These are phyloP conservation scores for Galerina sulciceps DNA, from an alignment of 768 basidiomycete genomes.

Conservation along the genomic window DNA sequence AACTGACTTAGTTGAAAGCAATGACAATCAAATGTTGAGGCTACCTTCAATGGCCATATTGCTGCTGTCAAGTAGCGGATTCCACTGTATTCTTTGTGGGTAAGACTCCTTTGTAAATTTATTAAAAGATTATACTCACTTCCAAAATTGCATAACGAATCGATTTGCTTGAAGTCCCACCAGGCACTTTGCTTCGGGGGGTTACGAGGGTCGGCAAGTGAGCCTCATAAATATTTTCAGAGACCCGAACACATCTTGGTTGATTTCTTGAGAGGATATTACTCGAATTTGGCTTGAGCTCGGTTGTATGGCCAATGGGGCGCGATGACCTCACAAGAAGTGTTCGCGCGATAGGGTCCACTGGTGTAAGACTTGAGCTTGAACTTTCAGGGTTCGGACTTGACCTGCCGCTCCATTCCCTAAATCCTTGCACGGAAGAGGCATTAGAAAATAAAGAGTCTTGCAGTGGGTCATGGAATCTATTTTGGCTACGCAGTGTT, in stretches of 20 bases:
- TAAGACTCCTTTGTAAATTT: conserved; percentile 12
- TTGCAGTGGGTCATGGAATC: conserved; percentile 91
- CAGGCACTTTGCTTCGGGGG: conserved; percentile 67
- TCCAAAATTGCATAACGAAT: conserved; percentile 88
- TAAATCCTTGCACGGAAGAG: conserved; percentile 76
- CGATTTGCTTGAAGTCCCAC: conserved; percentile 64
- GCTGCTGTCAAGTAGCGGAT: conserved; percentile 85
- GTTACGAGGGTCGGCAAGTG: conserved; percentile 79
- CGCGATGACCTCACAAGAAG: conserved; percentile 70
- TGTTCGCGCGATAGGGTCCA: conserved; percentile 30
- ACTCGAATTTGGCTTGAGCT: conserved; percentile 35
- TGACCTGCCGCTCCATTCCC: conserved; percentile 74
- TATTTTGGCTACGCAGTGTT: conserved; percentile 77
- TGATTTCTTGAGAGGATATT: conserved; percentile 25
- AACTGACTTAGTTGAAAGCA: conserved; percentile 3
- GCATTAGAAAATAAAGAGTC: conserved; percentile 87
- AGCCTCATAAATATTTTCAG: conserved; percentile 73
- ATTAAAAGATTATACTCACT: conserved; percentile 41
- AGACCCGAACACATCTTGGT: conserved; percentile 50
- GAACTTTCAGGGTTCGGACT: conserved; percentile 50
- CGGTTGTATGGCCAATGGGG: conserved; percentile 56
- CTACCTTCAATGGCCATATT: conserved; percentile 84
- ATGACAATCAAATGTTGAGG: conserved; percentile 3
- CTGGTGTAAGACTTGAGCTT: conserved; percentile 22
- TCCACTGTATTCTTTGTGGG: conserved; percentile 59